Conservation (phyloP, 257 asterid genomes). For the Euphrasia confusa region DNA sequence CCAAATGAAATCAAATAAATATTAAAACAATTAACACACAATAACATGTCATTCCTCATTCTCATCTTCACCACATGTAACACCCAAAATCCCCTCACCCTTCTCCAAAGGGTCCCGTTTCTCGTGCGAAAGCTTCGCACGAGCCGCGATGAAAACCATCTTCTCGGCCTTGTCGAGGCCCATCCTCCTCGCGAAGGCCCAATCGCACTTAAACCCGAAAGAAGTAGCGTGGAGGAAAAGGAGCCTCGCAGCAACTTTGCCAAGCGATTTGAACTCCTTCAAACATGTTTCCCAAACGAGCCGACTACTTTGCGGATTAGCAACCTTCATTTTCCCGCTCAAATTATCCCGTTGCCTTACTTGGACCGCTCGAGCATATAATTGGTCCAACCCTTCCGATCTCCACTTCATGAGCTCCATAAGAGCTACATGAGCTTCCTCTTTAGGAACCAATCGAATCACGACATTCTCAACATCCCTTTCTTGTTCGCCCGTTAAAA, state of each 20-base stretch:
- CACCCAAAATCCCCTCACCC: background rate
- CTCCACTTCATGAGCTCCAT: constrained; percentile 99
- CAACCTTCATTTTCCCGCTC: constrained; percentile 78
- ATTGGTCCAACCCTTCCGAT: constrained; percentile 88
- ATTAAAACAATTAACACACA: background rate
- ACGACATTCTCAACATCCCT: constrained; percentile 85
- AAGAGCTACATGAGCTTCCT: constrained; percentile 85
- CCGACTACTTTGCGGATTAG: constrained; percentile 89
- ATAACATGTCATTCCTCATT: background rate
- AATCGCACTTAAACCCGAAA: constrained; percentile 56
- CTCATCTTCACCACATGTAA: too few species aligned
- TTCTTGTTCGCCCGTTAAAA: constrained; percentile 74
- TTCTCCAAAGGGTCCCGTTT: constrained; percentile 37
- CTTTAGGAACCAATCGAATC: constrained; percentile 76
- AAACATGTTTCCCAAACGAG: constrained; percentile 95
- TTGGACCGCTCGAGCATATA: constrained; percentile 93
- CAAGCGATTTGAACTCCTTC: constrained; percentile 65
- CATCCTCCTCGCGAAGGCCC: constrained; percentile 51
- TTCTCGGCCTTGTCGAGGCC: constrained; percentile 83
- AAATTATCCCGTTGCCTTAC: constrained; percentile 68
- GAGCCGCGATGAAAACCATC: constrained; percentile 78
- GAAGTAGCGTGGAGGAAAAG: constrained; percentile 85
- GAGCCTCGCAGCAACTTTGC: constrained; percentile 83
- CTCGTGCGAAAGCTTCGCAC: constrained; percentile 61
- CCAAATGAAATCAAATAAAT: too few species aligned